Evolutionary conservation across 306 rosid species (phyloP).

Genomic region (Pterocarpus santalinus): DNA sequence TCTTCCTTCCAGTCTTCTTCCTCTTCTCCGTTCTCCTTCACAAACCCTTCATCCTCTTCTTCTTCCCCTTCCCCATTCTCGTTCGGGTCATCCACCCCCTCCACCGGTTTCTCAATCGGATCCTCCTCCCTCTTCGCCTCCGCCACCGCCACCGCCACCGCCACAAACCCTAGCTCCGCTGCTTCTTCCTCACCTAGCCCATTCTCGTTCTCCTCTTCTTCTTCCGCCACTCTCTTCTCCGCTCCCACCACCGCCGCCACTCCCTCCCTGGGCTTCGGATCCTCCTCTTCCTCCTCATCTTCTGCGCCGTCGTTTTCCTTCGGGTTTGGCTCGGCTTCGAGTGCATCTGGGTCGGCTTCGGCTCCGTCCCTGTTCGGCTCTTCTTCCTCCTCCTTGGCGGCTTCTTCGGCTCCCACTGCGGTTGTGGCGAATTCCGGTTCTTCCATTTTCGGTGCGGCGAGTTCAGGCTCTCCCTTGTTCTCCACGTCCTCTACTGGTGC

Average conservation of each 20-base stretch:
- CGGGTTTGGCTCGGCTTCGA: slow-evolving; percentile 14
- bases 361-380: slow-evolving; percentile 41
- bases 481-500: slow-evolving; percentile 39
- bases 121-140: slow-evolving; percentile 35
- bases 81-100: slow-evolving; percentile 11
- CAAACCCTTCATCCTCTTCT: slow-evolving; percentile 46
- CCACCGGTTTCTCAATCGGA: slow-evolving; percentile 23
- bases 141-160: slow-evolving; percentile 36
- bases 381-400: slow-evolving; percentile 27
- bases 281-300: slow-evolving; percentile 45
- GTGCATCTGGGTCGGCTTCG: slow-evolving; percentile 20
- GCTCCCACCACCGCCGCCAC: slow-evolving; percentile 28
- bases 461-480: slow-evolving; percentile 26
- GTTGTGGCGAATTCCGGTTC: slow-evolving; percentile 27
- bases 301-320: slow-evolving; percentile 47
- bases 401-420: slow-evolving; percentile 30
- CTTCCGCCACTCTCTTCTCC: slow-evolving; percentile 39
- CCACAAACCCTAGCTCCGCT: slow-evolving; percentile 57
- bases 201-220: slow-evolving; percentile 42
- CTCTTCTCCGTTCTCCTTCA: slow-evolving; percentile 36
- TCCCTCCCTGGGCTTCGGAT: slow-evolving; percentile 40
- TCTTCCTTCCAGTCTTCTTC: slow-evolving; percentile 51
- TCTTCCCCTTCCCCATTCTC: slow-evolving; percentile 47
- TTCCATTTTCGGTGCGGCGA: slow-evolving; percentile 28
- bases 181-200: slow-evolving; percentile 47